A percentile compares a stretch with the other conserved stretches of the same genome.
Evolutionary conservation across 108 stramenopile genomes (phyloP).

Genomic region (Discostella pseudostelligera): DNA sequence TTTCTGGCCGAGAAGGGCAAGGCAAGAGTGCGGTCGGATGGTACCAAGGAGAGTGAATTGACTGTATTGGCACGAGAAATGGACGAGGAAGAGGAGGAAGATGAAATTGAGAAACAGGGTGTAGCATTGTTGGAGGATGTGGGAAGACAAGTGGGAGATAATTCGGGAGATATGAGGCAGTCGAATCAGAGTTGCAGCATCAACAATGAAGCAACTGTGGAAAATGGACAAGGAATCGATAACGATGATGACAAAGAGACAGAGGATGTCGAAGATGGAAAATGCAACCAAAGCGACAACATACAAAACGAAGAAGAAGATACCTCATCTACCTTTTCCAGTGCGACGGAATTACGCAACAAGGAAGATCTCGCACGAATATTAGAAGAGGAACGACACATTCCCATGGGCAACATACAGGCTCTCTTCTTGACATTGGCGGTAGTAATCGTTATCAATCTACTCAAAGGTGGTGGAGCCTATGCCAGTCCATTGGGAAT

Average conservation of each 20-base stretch:
- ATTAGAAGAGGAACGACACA: constrained; percentile 70
- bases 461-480: constrained; percentile 93
- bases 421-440: constrained; percentile 68
- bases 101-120: constrained; percentile 25
- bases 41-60: constrained; percentile 44
- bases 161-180: not conserved
- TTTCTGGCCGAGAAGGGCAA: constrained; percentile 21
- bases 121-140: constrained; percentile 27
- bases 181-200: not conserved
- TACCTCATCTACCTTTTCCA: constrained; percentile 27
- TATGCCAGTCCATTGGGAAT: constrained; percentile 90
- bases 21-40: constrained; percentile 19
- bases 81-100: constrained; percentile 42
- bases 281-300: constrained; percentile 6
- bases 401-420: constrained; percentile 71
- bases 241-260: constrained; percentile 7
- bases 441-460: constrained; percentile 86
- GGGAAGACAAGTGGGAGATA: constrained; percentile 23
- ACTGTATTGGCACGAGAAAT: constrained; percentile 37
- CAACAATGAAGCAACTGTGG: not conserved
- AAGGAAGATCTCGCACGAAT: constrained; percentile 51
- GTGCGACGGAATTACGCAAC: constrained; percentile 32
- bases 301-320: constrained; percentile 11
- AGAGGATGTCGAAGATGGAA: not conserved
- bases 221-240: not conserved